Percentiles rank a stretch among this genome's conserved stretches.
phyloP scores from a whole-genome alignment of 164 flowering plant species.

The Magnolia changhungtana region DNA sequence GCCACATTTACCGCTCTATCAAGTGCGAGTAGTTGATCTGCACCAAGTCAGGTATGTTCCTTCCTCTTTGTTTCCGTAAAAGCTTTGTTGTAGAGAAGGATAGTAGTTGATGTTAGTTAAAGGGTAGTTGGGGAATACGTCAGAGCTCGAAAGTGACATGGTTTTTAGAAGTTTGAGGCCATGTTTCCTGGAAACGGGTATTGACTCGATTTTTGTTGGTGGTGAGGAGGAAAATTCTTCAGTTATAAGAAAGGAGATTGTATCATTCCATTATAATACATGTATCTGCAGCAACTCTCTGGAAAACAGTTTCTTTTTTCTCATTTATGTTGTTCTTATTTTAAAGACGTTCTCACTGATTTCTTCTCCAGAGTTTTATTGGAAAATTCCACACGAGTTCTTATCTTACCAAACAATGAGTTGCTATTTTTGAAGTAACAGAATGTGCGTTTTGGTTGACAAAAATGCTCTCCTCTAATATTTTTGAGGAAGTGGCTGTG shows the following conservation, averaged over 20 bases:
- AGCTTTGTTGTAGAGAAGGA: conserved; percentile 15
- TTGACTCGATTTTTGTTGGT: background rate
- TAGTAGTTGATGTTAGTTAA: conserved; percentile 7
- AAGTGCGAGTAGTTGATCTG: conserved; percentile 29
- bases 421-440: too few relatives aligned
- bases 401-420: too few relatives aligned
- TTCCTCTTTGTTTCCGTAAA: conserved; percentile 1
- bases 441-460: too few relatives aligned
- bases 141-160: conserved; percentile 17
- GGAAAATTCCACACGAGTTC: too few relatives aligned
- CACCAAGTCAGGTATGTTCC: conserved; percentile 13
- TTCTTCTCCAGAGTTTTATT: too few relatives aligned
- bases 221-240: conserved; percentile 2
- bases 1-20: conserved; percentile 39
- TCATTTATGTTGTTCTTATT: too few relatives aligned
- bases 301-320: conserved; percentile 6
- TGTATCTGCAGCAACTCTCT: conserved; percentile 15
- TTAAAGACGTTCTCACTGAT: too few relatives aligned
- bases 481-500: too few relatives aligned
- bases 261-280: conserved; percentile 16
- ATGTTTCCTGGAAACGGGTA: background rate
- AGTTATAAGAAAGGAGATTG: conserved; percentile 13
- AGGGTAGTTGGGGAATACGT: conserved; percentile 15
- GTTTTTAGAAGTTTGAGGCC: conserved; percentile 3
- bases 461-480: too few relatives aligned